These are phyloP conservation scores for Phytophthora fragariaefolia DNA, from an alignment of 352 stramenopile species.

Conservation along the genomic window DNA sequence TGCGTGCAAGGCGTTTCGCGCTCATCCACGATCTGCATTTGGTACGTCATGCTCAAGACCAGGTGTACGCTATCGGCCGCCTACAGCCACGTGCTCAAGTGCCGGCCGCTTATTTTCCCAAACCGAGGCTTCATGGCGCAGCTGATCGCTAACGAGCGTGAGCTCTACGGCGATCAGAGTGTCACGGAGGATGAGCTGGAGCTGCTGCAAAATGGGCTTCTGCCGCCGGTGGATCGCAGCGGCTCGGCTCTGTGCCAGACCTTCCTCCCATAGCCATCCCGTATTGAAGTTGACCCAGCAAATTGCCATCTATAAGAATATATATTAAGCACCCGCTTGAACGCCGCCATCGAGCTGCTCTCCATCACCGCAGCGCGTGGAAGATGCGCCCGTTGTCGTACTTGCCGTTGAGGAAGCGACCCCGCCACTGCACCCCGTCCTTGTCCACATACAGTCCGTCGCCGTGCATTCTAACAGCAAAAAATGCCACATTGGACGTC, in stretches of 20 bases:
- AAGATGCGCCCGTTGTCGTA: slow-evolving; percentile 87
- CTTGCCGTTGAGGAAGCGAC: slow-evolving; percentile 83
- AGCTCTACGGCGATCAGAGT: slow-evolving; percentile 75
- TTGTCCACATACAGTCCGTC: slow-evolving; percentile 74
- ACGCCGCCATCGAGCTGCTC: too few species aligned
- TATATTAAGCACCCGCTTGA: slow-evolving; percentile 20
- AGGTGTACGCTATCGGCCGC: slow-evolving; percentile 76
- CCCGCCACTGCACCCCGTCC: slow-evolving; percentile 74
- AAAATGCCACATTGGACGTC: slow-evolving; percentile 25
- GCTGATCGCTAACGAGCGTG: slow-evolving; percentile 68
- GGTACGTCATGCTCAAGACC: slow-evolving; percentile 81
- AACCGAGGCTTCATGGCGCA: slow-evolving; percentile 85
- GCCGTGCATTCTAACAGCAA: slow-evolving; percentile 74
- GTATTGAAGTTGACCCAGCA: slow-evolving; percentile 18
- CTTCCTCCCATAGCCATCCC: slow-evolving; percentile 42
- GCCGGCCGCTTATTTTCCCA: slow-evolving; percentile 78
- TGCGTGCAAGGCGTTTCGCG: slow-evolving; percentile 85
- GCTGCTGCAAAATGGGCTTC: slow-evolving; percentile 66
- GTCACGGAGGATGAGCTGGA: slow-evolving; percentile 72
- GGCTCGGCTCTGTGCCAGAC: slow-evolving; percentile 63
- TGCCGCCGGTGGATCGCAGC: slow-evolving; percentile 63
- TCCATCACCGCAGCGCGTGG: slow-evolving; percentile 65
- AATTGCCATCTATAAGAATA: slow-evolving; percentile 31
- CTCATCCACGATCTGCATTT: slow-evolving; percentile 80
- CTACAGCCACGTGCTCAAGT: slow-evolving; percentile 83